Evolutionary conservation across 371 early-diverging fungal species (phyloP).

Genomic region (Apophysomyces variabilis): DNA sequence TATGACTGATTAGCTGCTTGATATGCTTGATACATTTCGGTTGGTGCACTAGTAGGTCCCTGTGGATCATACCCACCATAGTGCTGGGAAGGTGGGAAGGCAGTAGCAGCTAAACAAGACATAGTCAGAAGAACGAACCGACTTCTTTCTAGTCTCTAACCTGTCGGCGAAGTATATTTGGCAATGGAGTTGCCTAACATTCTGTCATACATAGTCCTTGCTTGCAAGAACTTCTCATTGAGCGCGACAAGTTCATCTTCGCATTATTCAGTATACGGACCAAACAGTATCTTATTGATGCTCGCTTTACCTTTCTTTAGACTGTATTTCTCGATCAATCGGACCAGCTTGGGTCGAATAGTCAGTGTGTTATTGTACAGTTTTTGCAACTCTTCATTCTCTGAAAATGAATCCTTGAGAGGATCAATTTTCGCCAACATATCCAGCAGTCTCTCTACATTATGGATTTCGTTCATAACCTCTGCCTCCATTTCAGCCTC

Average conservation of each 20-base stretch:
- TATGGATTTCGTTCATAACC: constrained; percentile 74
- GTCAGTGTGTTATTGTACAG: constrained; percentile 74
- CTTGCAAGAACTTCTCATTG: constrained; percentile 58
- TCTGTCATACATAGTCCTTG: constrained; percentile 57
- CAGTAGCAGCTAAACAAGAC: constrained; percentile 12
- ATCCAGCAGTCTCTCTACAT: constrained; percentile 78
- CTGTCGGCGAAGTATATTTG: constrained; percentile 38
- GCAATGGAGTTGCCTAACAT: constrained; percentile 55
- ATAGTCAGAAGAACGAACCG: neutral
- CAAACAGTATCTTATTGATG: neutral
- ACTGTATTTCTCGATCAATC: constrained; percentile 77
- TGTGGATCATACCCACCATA: constrained; percentile 17
- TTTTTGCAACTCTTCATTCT: constrained; percentile 85
- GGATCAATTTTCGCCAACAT: constrained; percentile 82
- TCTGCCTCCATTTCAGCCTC: constrained; percentile 73
- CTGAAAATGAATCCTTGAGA: constrained; percentile 79
- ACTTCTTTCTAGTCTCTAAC: constrained; percentile 4
- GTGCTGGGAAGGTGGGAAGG: constrained; percentile 16
- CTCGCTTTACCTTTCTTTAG: constrained; percentile 71
- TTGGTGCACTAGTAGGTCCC: constrained; percentile 18
- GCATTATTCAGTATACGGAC: neutral
- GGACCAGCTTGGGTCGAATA: constrained; percentile 79
- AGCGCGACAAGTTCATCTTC: constrained; percentile 58
- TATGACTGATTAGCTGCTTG: constrained; percentile 15
- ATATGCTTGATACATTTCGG: constrained; percentile 18